Evolutionary conservation across 805 yeast species (phyloP).

Genomic region (Wickerhamomyces bisporus): DNA sequence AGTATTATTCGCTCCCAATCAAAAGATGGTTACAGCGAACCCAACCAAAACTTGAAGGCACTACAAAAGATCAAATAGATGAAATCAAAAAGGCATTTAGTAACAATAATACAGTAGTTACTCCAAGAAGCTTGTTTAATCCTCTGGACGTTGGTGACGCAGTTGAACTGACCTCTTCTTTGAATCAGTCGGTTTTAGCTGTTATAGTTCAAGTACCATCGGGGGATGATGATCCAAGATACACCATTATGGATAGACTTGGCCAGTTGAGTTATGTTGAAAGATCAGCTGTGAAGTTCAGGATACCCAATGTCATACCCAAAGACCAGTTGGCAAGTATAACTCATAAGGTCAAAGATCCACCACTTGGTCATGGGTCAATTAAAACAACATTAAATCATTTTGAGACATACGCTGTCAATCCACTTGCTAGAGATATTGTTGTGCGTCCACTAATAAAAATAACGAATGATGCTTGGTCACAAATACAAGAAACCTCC

Average conservation of each 20-base stretch:
- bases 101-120: conserved; percentile 1
- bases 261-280: conserved; percentile 53
- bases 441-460: conserved; percentile 31
- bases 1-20: not conserved
- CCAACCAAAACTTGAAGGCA: not conserved
- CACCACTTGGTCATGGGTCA: conserved; percentile 21
- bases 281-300: conserved; percentile 37
- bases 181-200: conserved; percentile 41
- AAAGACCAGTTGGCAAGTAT: conserved; percentile 27
- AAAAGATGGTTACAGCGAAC: not conserved
- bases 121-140: conserved; percentile 10
- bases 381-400: conserved; percentile 27
- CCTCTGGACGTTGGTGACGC: conserved; percentile 49
- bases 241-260: conserved; percentile 48
- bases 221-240: conserved; percentile 44
- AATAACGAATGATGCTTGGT: conserved; percentile 37
- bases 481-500: conserved; percentile 32
- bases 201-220: conserved; percentile 53
- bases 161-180: conserved; percentile 43
- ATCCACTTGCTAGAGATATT: conserved; percentile 27
- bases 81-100: not conserved
- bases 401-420: conserved; percentile 26
- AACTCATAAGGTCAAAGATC: conserved; percentile 14
- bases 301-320: conserved; percentile 53
- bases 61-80: not conserved